Evolutionary conservation across 2,329 filamentous ascomycete genomes (phyloP).

Genomic region (Colletotrichum brevisporum): DNA sequence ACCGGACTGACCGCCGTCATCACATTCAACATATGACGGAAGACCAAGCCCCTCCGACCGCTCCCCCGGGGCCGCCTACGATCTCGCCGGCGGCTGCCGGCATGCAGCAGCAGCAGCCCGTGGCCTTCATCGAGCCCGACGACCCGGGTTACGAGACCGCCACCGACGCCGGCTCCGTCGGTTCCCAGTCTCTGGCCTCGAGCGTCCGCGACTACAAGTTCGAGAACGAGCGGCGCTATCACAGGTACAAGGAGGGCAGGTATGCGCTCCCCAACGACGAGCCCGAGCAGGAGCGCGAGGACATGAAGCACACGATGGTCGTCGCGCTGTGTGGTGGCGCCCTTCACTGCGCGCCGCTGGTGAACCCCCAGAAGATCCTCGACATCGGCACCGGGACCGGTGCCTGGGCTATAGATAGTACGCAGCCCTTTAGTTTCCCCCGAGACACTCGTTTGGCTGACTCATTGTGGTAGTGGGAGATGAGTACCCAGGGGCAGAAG

Average conservation of each 20-base stretch:
- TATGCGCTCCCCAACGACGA: slow-evolving; percentile 53
- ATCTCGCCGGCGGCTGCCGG: no score
- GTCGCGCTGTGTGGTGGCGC: slow-evolving; percentile 52
- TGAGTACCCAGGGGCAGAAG: neutral
- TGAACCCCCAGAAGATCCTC: neutral
- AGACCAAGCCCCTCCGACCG: no score
- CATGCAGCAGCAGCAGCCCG: no score
- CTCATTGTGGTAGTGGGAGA: neutral
- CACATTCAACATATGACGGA: no score
- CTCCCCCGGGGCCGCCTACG: no score
- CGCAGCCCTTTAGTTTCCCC: neutral
- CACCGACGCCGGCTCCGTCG: slow-evolving; percentile 11
- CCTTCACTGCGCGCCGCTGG: slow-evolving; percentile 59
- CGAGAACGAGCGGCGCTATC: slow-evolving; percentile 58
- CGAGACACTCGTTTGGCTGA: no score
- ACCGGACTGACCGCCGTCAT: no score
- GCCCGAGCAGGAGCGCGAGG: slow-evolving; percentile 34
- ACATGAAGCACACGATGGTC: slow-evolving; percentile 58
- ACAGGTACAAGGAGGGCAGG: slow-evolving; percentile 55
- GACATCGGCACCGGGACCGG: slow-evolving; percentile 16
- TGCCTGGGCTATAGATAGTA: slow-evolving; percentile 7
- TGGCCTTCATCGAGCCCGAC: neutral
- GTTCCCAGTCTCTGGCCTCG: slow-evolving; percentile 49
- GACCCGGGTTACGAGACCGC: neutral
- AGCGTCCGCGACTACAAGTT: slow-evolving; percentile 57